phyloP scores from a whole-genome alignment of 1,284 basidiomycete species.

The Sporisorium scitamineum region DNA sequence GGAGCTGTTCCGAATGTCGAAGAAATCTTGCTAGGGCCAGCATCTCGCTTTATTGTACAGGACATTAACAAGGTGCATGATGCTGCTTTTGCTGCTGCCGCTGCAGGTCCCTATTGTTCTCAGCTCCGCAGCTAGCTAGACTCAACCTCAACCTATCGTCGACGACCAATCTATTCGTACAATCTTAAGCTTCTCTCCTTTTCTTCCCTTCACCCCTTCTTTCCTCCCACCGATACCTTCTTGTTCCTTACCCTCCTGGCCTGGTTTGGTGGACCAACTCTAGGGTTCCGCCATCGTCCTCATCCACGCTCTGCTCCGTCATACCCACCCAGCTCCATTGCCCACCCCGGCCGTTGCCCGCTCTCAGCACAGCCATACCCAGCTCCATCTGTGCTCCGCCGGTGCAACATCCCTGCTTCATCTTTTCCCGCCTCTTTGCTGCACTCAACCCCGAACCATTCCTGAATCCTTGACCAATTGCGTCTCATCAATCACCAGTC shows the following conservation, averaged over 20 bases:
- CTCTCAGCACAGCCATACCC: background rate
- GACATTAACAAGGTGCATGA: background rate
- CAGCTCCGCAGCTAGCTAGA: background rate
- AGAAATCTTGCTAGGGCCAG: too few species aligned
- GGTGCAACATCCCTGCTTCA: constrained; percentile 5
- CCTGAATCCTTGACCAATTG: background rate
- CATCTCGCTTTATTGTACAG: too few species aligned
- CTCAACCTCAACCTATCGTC: background rate
- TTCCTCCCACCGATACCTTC: background rate
- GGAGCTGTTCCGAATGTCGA: background rate
- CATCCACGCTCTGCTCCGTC: background rate
- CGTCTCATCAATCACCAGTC: background rate
- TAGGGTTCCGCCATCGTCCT: background rate
- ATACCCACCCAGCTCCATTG: background rate
- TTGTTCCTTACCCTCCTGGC: too few species aligned
- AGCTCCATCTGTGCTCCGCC: background rate
- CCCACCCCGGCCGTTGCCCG: background rate
- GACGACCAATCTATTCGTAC: background rate
- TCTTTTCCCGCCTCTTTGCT: background rate
- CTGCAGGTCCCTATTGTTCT: background rate
- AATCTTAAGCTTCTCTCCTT: background rate
- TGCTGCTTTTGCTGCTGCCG: background rate
- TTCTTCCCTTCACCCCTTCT: background rate
- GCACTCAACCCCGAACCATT: background rate
- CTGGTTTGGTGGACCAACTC: background rate